phyloP scores from a whole-genome alignment of 2,329 filamentous ascomycete genomes.

The Elsinoe batatas region DNA sequence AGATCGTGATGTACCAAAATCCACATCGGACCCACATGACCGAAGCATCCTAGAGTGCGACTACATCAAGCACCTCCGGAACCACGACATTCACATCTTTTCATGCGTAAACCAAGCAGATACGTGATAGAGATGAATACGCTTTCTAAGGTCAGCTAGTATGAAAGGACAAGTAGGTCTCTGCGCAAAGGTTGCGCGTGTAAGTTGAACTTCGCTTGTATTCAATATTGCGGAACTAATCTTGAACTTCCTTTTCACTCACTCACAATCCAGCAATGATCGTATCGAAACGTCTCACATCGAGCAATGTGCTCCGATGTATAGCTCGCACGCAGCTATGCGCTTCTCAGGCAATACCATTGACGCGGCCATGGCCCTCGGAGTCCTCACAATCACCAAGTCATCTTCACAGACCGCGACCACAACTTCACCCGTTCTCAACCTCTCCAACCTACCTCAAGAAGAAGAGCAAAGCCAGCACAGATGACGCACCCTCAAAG shows the following conservation, averaged over 20 bases:
- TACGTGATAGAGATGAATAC: too few species aligned
- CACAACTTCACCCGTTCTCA: slow-evolving; percentile 30
- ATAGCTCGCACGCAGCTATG: background rate
- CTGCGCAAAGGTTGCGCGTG: too few species aligned
- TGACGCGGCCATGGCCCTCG: background rate
- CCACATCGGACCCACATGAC: too few species aligned
- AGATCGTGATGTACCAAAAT: too few species aligned
- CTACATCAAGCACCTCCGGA: too few species aligned
- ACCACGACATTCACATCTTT: too few species aligned
- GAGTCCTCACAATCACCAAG: background rate
- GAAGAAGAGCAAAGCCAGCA: slow-evolving; percentile 36
- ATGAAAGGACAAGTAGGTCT: too few species aligned
- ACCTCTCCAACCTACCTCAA: slow-evolving; percentile 36
- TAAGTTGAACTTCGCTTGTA: too few species aligned
- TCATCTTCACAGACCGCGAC: background rate
- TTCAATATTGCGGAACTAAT: background rate
- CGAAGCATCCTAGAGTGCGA: too few species aligned
- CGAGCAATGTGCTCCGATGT: too few species aligned
- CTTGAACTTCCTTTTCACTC: background rate
- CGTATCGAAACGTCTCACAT: background rate
- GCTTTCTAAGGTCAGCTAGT: too few species aligned
- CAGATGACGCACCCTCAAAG: slow-evolving; percentile 27
- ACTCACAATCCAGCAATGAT: background rate
- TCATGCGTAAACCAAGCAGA: too few species aligned
- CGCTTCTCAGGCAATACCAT: background rate